Base-by-base conservation (phyloP, 192 early-diverging fungal species). In the Funneliformis mosseae region DNA sequence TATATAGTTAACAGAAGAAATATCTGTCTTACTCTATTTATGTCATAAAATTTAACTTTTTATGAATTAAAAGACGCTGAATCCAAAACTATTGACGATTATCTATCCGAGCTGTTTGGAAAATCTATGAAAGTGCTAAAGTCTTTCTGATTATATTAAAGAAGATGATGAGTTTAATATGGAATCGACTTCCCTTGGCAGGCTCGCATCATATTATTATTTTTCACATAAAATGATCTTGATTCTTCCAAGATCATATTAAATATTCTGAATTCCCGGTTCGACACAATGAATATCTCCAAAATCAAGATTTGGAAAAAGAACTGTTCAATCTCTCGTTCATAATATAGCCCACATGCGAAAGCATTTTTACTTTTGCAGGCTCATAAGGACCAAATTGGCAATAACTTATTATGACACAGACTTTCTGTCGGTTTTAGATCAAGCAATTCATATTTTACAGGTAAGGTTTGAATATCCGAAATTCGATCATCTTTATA, bases 11-110 rank as follows among this genome's bases (percentile, higher is more conserved):
- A 96, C 95, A 68, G 95, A 98, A 89, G 97, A 99, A 85, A 73
- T 99, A 97, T 82, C 83, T 99, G 78, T 94, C 94, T 11, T 98
- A 96, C 96, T 98, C 98, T 99, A 98, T 75, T 88, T 99, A 61
- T 99, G 93, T 88, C 89, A 48, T 89, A 94, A 87, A 99, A 99
- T 84, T 97, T 97, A 18, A 92, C 96, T 3, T 99, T 96, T 85
- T 99, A 99, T 84, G 97, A 95, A 9, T 88, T 96, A 3, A 88
- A 94, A 70, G 96, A 96, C 46, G 68, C 89, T 60, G 87, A 94
- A 0, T 90, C 91, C 1, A 73, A 81, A 10, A 92, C 91, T 21
- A 85, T 98, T 18, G 93, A 93, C 81, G 78, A 78, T 8, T 95
- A 92, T 83, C 80, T 99, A 74, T 97, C 96, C 0, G 81, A 89